Evolutionary conservation across 106 monocot species (phyloP), one percentile per base, ranked within the genome.

Genomic region (Dendrobium officinale): DNA sequence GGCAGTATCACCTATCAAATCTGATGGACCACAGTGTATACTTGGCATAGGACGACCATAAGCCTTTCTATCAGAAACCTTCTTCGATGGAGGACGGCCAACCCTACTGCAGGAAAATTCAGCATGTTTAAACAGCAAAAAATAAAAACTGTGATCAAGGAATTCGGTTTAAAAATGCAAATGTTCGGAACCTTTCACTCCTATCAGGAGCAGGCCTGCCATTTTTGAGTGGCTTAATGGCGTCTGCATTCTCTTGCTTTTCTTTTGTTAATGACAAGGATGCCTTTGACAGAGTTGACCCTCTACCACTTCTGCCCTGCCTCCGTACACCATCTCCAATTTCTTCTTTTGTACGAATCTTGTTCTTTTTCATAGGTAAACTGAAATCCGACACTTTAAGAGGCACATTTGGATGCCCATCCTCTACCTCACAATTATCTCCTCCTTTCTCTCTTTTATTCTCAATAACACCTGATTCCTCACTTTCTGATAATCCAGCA

Each of bases 81-180:
- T 97, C 73, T 98, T 95, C 33, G 91, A 87, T 73, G 88, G 91
- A 18, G 94, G 91, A 31, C 92, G 91, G 5, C 95, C 92, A 70
- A 89, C 55, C 80, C 88, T 91, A 83, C 93, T 95, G 88, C 79
- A 84, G 40, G 37, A 78, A 74, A 49, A 72, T 59, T 59, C 48
- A 81, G 54, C 20, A 29, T 51, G 6, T 55, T 67, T 76, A 33
- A 33, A 15, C 37, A 72, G 77, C 76, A 77, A 73, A 33, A 74
- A 48, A 74, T 2, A 37, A 37, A 37, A 37, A 1, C 9, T 33
- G 18, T 68, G n/a, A 77, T 27, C 16, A 22, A 26, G 42, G 27
- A 33, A 37, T 54, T 80, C 8, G 29, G 7, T 66, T 26, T 54
- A 68, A 43, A 56, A 66, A 81, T 74, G 7, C 74, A 74, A 78